Percentiles rank a stretch among this genome's conserved stretches.
Conservation (phyloP, 2,329 filamentous ascomycete genomes). For the Fusarium odoratissimum region DNA sequence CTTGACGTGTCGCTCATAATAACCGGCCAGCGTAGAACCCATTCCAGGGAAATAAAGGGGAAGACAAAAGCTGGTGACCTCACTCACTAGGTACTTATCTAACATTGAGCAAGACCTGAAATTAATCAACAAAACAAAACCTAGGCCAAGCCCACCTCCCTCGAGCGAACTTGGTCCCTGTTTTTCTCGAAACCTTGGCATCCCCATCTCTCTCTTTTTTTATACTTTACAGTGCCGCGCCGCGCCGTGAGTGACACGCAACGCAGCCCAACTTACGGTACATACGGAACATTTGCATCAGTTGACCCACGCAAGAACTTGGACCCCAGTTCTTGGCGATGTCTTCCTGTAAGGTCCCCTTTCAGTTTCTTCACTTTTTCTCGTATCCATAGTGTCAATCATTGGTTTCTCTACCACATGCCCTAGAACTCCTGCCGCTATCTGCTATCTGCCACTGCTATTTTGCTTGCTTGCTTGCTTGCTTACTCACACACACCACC, state of each 20-base stretch:
- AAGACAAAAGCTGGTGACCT: conserved; percentile 19
- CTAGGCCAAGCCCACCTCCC: conserved; percentile 10
- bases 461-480: not conserved
- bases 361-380: conserved; percentile 19
- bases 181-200: conserved; percentile 28
- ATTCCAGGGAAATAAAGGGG: conserved; percentile 32
- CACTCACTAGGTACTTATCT: not conserved
- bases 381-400: not conserved
- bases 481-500: not conserved
- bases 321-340: conserved; percentile 37
- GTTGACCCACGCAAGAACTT: conserved; percentile 17
- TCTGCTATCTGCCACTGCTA: not conserved
- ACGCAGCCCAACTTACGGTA: not conserved
- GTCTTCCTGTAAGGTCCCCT: conserved; percentile 38
- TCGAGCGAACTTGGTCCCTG: conserved; percentile 7
- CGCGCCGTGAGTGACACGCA: conserved; percentile 22
- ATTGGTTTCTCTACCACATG: not conserved
- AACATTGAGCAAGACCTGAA: not conserved
- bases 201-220: not conserved
- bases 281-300: not conserved
- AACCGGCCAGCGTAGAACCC: conserved; percentile 2
- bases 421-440: not conserved
- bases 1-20: conserved; percentile 25
- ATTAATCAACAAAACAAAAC: conserved; percentile 21
- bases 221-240: conserved; percentile 17